phyloP scores from a whole-genome alignment of 2,329 filamentous ascomycete genomes.

The Blumeria hordei region DNA sequence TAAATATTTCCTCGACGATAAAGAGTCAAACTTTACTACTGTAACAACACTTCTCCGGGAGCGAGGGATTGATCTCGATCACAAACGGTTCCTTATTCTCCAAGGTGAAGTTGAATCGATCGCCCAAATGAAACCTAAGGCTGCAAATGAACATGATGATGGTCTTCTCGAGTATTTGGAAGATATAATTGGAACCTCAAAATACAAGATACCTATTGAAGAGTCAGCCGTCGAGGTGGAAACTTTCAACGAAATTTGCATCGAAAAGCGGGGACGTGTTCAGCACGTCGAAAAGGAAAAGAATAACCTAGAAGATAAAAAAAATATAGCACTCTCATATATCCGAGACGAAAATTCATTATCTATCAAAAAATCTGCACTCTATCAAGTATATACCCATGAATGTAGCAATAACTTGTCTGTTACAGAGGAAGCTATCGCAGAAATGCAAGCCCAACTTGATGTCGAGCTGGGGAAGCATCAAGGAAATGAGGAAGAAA shows the following conservation, averaged over 20 bases:
- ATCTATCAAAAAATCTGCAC: slow-evolving; percentile 61
- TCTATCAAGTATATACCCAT: slow-evolving; percentile 78
- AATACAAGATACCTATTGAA: slow-evolving; percentile 93
- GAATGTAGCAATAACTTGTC: slow-evolving; percentile 75
- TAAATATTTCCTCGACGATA: slow-evolving; percentile 91
- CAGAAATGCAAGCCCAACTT: slow-evolving; percentile 71
- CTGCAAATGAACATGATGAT: slow-evolving; percentile 83
- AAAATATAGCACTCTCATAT: slow-evolving; percentile 74
- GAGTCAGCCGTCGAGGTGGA: slow-evolving; percentile 81
- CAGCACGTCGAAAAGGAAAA: slow-evolving; percentile 98
- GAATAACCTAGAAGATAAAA: slow-evolving; percentile 80
- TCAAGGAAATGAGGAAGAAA: slow-evolving; percentile 66
- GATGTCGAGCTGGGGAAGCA: slow-evolving; percentile 80
- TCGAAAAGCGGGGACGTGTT: slow-evolving; percentile 85
- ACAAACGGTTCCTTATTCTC: slow-evolving; percentile 92
- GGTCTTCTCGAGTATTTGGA: slow-evolving; percentile 90
- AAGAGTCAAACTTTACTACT: slow-evolving; percentile 72
- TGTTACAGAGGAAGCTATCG: slow-evolving; percentile 72
- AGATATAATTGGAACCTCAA: slow-evolving; percentile 95
- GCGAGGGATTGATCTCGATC: slow-evolving; percentile 80
- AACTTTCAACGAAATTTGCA: slow-evolving; percentile 75
- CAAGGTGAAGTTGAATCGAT: slow-evolving; percentile 98
- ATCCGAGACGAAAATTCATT: slow-evolving; percentile 88
- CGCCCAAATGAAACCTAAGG: slow-evolving; percentile 97
- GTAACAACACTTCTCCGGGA: slow-evolving; percentile 74